Percentiles rank a stretch among this genome's conserved stretches.
Evolutionary conservation across 202 grass and related monocot genomes (phyloP).

Genomic region (Elaeis oleifera): DNA sequence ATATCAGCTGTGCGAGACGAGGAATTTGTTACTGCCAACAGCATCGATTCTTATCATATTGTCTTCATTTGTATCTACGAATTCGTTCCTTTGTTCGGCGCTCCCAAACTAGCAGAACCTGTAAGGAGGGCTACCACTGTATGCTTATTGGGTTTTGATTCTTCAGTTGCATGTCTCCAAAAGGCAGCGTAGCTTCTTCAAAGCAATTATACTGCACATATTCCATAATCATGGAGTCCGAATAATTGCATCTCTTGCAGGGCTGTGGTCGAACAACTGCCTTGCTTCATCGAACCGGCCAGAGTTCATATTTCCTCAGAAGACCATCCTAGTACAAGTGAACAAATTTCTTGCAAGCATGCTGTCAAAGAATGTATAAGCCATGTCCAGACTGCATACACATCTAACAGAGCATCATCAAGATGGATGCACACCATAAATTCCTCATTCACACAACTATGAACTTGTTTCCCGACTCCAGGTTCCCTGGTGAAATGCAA

Average conservation of each 20-base stretch:
- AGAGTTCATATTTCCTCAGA: conserved; percentile 26
- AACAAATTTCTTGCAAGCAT: conserved; percentile 49
- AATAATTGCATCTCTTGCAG: conserved; percentile 47
- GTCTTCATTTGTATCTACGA: conserved; percentile 6
- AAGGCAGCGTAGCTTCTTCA: conserved; percentile 40
- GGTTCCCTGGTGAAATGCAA: conserved; percentile 31
- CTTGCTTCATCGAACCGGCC: conserved; percentile 47
- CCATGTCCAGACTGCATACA: conserved; percentile 45
- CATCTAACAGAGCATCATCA: conserved; percentile 47
- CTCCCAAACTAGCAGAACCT: conserved; percentile 47
- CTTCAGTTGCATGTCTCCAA: conserved; percentile 51
- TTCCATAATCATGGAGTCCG: conserved; percentile 63
- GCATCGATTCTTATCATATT: conserved; percentile 1
- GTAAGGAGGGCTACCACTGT: conserved; percentile 50
- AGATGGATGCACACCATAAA: conserved; percentile 35
- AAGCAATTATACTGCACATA: conserved; percentile 37
- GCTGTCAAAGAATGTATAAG: conserved; percentile 31
- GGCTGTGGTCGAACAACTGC: conserved; percentile 35
- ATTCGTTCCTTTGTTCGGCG: conserved; percentile 29
- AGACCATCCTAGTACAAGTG: conserved; percentile 44
- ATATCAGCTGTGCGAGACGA: conserved; percentile 14
- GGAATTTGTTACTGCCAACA: neutral
- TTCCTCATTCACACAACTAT: conserved; percentile 28
- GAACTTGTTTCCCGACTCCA: conserved; percentile 46
- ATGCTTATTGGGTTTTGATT: conserved; percentile 45